A percentile compares a stretch with the other conserved stretches of the same genome.
These are phyloP conservation scores for Kwoniella dendrophila DNA, from an alignment of 768 basidiomycete genomes.

Conservation along the genomic window DNA sequence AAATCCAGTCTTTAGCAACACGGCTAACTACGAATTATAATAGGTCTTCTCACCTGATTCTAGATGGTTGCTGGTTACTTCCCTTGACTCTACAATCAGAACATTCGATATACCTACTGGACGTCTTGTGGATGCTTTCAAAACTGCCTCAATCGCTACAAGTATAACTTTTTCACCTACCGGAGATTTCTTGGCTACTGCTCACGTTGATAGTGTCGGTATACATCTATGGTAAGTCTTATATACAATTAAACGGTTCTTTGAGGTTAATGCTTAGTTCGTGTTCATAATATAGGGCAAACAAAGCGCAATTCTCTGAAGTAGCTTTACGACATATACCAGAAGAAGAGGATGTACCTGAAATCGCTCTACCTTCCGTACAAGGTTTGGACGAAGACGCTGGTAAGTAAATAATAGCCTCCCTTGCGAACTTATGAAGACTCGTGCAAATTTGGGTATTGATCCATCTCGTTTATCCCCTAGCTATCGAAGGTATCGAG, in stretches of 20 bases:
- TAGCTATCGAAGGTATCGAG: slow-evolving; percentile 74
- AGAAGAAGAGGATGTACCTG: slow-evolving; percentile 69
- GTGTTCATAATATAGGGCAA: slow-evolving; percentile 68
- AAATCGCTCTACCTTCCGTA: slow-evolving; percentile 76
- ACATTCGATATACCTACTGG: slow-evolving; percentile 97
- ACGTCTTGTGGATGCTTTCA: slow-evolving; percentile 86
- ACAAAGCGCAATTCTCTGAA: slow-evolving; percentile 89
- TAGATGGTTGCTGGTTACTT: slow-evolving; percentile 85
- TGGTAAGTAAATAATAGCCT: slow-evolving; percentile 60
- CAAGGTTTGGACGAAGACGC: slow-evolving; percentile 80
- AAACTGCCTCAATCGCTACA: slow-evolving; percentile 81
- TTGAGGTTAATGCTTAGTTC: slow-evolving; percentile 2
- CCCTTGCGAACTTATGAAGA: not conserved
- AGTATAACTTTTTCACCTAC: slow-evolving; percentile 91
- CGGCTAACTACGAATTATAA: not conserved
- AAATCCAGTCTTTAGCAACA: no score
- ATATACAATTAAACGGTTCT: not conserved
- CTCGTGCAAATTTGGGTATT: not conserved
- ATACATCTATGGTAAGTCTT: slow-evolving; percentile 81
- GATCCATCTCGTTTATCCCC: no score
- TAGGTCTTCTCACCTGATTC: slow-evolving; percentile 95
- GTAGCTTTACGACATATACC: slow-evolving; percentile 76
- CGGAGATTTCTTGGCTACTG: slow-evolving; percentile 91
- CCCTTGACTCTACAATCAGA: slow-evolving; percentile 86
- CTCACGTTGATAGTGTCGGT: slow-evolving; percentile 91